Evolutionary conservation across 1,139 yeast genomes (phyloP), one percentile per base, ranked within the genome.

Genomic region (Blastobotrys proliferans): DNA sequence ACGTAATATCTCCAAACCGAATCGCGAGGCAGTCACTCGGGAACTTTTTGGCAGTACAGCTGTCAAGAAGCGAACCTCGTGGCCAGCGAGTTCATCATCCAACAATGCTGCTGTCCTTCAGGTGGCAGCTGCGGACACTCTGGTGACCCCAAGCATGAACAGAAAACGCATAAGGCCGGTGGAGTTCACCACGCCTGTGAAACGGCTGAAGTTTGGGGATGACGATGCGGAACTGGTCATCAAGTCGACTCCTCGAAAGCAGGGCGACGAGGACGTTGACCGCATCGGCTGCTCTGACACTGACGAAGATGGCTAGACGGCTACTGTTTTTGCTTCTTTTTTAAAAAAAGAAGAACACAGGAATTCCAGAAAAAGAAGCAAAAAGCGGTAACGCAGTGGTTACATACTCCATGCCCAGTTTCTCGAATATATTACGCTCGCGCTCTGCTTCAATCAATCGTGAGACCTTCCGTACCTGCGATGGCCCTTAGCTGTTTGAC

Each of bases 391-490:
- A 8, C 3, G 51, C 48, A 1, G 80, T 79, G n/a, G 65, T 68
- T n/a, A 66, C 52, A 61, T 69, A 74, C 6, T 66, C 62, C 13
- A 76, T 66, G 0, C 70, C 74, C 16, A 79, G 62, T 2, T 66
- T 50, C 26, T 72, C 69, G 51, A 79, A 73, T 6, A 79, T 79
- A 48, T 58, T 62, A 35, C 51, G 52, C 47, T 79, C 84, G 47
- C 67, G 68, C 40, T 61, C 66, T 10, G 74, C 65, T 49, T 77
- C 83, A 1, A 79, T 48, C 19, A 72, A n/a, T n/a, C n/a, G n/a
- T n/a, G n/a, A n/a, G n/a, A n/a, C n/a, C n/a, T n/a, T n/a, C n/a
- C n/a, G n/a, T n/a, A n/a, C n/a, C n/a, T n/a, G n/a, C n/a, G n/a
- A n/a, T n/a, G n/a, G n/a, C n/a, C n/a, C n/a, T n/a, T n/a, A n/a